Evolutionary conservation across 2,329 filamentous ascomycete species (phyloP).

Genomic region (Epichloe elymi): DNA sequence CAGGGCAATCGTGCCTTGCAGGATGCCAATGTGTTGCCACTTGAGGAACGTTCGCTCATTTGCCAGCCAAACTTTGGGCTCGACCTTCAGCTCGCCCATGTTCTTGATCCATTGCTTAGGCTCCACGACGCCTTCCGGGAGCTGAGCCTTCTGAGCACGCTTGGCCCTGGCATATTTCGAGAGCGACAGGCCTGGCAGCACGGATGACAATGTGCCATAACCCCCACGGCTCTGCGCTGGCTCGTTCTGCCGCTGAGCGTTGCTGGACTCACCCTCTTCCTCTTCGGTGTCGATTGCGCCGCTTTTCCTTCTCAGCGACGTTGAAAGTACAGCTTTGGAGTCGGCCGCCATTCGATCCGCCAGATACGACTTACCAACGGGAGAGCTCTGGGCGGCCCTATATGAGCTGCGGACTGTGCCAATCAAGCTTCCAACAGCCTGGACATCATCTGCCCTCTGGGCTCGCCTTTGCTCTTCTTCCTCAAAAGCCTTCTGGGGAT

Average conservation of each 20-base stretch:
- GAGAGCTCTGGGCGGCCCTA: conserved; percentile 51
- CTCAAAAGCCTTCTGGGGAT: conserved; percentile 86
- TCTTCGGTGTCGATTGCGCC: conserved; percentile 18
- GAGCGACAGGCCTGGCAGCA: conserved; percentile 73
- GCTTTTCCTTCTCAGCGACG: conserved; percentile 14
- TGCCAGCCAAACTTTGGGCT: conserved; percentile 96
- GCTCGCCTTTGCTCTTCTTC: conserved; percentile 78
- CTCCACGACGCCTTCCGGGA: conserved; percentile 81
- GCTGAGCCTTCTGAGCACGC: conserved; percentile 35
- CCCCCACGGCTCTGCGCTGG: conserved; percentile 16
- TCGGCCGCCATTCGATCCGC: conserved; percentile 41
- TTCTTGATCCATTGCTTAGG: conserved; percentile 90
- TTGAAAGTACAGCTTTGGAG: conserved; percentile 18
- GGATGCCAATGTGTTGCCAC: conserved; percentile 89
- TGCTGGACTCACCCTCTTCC: conserved; percentile 22
- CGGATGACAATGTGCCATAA: conserved; percentile 49
- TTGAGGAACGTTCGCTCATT: conserved; percentile 98
- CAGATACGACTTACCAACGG: conserved; percentile 52
- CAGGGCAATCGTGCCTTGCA: conserved; percentile 73
- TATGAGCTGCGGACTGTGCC: conserved; percentile 42
- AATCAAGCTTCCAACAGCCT: conserved; percentile 79
- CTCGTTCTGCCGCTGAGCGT: conserved; percentile 22
- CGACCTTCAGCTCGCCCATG: conserved; percentile 76
- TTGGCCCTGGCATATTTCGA: conserved; percentile 57
- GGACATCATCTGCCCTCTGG: conserved; percentile 71